Base-by-base conservation (phyloP, 768 basidiomycete species). In the Boletus patriciae region DNA sequence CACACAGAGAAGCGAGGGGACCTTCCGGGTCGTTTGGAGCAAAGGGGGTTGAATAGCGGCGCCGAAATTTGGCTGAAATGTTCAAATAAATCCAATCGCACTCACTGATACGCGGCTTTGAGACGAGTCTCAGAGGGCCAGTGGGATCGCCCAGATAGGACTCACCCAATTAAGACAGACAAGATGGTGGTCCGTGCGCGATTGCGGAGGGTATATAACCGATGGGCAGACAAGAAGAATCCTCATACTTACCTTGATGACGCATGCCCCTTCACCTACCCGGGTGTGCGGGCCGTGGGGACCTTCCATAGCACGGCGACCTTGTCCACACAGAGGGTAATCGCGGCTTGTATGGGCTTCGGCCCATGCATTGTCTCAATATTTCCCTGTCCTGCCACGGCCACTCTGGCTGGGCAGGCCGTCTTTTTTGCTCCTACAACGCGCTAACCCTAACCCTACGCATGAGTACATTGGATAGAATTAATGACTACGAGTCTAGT, bases 301-400 rank as follows among this genome's bases (percentile, higher is more conserved):
- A 75, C 65, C 72, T 78, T 74, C 63, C 79, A 80, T 78, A 78
- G 79, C 78, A 80, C 79, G 78, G 79, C 79, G 78, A 79, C 78
- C 76, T 43, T 79, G 78, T 79, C 78, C 79, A 57, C n/a, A 61
- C 77, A 78, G 75, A 75, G 77, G 75, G 73, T 66, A 52, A 64
- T 44, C 55, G 55, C 64, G 73, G 74, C 74, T 80, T 80, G 79
- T 79, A 75, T 78, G 71, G 72, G 81, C 82, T 82, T 81, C 77
- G 83, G 85, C 77, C 78, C 82, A 85, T 85, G 86, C 84, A 87
- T 80, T 79, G 83, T 86, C 84, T 78, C 63, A 86, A 87, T 87
- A 87, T 87, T 87, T 87, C 79, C 84, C 85, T 73, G 84, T 86
- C 81, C 82, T 77, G 76, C 80, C 79, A 77, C 71, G 74, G 78